Conservation (phyloP, 805 yeast genomes). For the Cyberlindnera amylophila region DNA sequence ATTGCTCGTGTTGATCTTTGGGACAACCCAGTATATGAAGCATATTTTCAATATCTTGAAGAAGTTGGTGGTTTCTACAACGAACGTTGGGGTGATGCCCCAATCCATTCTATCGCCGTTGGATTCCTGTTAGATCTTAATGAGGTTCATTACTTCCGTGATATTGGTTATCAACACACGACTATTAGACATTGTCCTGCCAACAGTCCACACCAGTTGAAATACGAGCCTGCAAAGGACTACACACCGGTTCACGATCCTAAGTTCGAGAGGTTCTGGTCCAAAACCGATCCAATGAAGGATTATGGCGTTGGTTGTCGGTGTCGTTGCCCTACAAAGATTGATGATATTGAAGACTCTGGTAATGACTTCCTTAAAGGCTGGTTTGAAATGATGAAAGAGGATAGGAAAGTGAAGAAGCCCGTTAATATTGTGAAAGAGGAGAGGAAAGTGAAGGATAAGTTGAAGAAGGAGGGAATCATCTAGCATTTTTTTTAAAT, state of each 20-base stretch:
- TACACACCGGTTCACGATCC: slow-evolving; percentile 8
- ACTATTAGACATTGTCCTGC: slow-evolving; percentile 80
- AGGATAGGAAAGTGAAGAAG: slow-evolving; percentile 1
- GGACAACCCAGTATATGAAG: slow-evolving; percentile 57
- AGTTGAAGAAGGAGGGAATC: background rate
- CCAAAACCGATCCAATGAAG: slow-evolving; percentile 32
- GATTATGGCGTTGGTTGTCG: slow-evolving; percentile 74
- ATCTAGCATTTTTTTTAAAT: background rate
- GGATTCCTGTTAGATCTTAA: slow-evolving; percentile 66
- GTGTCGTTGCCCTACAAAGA: slow-evolving; percentile 67
- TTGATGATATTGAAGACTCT: slow-evolving; percentile 53
- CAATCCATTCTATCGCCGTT: slow-evolving; percentile 84
- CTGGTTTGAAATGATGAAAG: slow-evolving; percentile 41
- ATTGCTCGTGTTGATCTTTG: slow-evolving; percentile 81
- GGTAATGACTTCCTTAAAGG: slow-evolving; percentile 46
- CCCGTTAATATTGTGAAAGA: slow-evolving; percentile 5
- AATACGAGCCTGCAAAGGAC: slow-evolving; percentile 29
- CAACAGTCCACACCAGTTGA: slow-evolving; percentile 51
- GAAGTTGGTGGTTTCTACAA: slow-evolving; percentile 75
- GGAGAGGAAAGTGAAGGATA: slow-evolving; percentile 5
- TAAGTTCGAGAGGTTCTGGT: slow-evolving; percentile 22
- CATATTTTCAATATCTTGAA: slow-evolving; percentile 69
- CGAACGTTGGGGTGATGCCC: slow-evolving; percentile 98
- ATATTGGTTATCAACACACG: slow-evolving; percentile 85
- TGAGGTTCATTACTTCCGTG: slow-evolving; percentile 87